phyloP scores from a whole-genome alignment of 2,329 filamentous ascomycete genomes.

The Phyllosticta capitalensis region DNA sequence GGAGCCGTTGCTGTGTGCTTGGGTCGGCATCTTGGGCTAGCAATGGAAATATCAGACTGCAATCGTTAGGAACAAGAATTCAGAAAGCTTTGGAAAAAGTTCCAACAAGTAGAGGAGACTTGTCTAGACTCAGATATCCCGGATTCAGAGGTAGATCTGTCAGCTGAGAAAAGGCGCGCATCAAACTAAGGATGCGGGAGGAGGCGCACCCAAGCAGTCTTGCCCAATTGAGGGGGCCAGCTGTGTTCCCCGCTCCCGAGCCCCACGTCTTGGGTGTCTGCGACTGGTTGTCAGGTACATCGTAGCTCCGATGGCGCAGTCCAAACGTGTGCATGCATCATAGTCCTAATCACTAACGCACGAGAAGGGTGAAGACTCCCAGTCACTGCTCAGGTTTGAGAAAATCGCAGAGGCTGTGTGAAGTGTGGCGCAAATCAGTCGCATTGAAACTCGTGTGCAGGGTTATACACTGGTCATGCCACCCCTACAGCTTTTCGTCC shows the following conservation, averaged over 20 bases:
- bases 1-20: conserved; percentile 14
- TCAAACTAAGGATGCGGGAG: neutral
- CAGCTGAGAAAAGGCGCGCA: neutral
- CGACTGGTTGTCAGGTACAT: neutral
- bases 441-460: neutral
- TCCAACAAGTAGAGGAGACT: neutral
- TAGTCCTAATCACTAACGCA: neutral
- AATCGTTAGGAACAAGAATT: neutral
- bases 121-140: neutral
- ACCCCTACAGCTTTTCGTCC: neutral
- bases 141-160: neutral
- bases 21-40: conserved; percentile 22
- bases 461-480: neutral
- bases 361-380: neutral
- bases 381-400: neutral
- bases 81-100: neutral
- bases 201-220: neutral
- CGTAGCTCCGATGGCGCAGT: neutral
- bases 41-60: neutral
- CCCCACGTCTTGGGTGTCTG: neutral
- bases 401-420: neutral
- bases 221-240: neutral
- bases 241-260: neutral
- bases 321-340: neutral
- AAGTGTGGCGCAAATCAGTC: neutral